These are phyloP conservation scores for Helotiales sp. DNA, from an alignment of 2,329 filamentous ascomycete genomes.

Conservation along the genomic window DNA sequence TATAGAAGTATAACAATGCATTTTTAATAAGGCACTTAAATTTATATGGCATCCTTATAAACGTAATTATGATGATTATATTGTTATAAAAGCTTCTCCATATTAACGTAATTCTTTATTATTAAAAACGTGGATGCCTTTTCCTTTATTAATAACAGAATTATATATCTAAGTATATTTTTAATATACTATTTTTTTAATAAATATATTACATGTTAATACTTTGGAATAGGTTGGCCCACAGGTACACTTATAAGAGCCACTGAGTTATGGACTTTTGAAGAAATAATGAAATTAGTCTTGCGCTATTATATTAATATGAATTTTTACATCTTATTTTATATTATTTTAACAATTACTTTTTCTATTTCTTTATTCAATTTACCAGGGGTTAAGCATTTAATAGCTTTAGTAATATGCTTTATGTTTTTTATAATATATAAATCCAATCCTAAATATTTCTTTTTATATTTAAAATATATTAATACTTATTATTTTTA, in stretches of 20 bases:
- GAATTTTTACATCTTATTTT: slow-evolving; percentile 16
- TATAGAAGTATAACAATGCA: slow-evolving; percentile 30
- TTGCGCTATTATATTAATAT: slow-evolving; percentile 14
- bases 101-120: slow-evolving; percentile 29
- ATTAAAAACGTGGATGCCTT: slow-evolving; percentile 26
- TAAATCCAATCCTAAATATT: slow-evolving; percentile 29
- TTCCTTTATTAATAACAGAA: slow-evolving; percentile 27
- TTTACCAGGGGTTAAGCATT: slow-evolving; percentile 25
- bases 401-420: slow-evolving; percentile 29
- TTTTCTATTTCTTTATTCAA: slow-evolving; percentile 18
- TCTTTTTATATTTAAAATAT: slow-evolving; percentile 31
- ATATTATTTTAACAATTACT: slow-evolving; percentile 15
- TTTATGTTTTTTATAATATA: slow-evolving; percentile 30
- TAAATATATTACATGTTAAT: slow-evolving; percentile 29
- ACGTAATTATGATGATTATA: slow-evolving; percentile 27
- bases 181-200: slow-evolving; percentile 32
- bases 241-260: slow-evolving; percentile 26
- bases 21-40: slow-evolving; percentile 30
- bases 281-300: slow-evolving; percentile 21
- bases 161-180: slow-evolving; percentile 23
- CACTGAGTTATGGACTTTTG: slow-evolving; percentile 28
- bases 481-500: slow-evolving; percentile 29
- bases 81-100: slow-evolving; percentile 27
- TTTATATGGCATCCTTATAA: slow-evolving; percentile 26
- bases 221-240: slow-evolving; percentile 23